Evolutionary conservation across 177 flowering plant genomes (phyloP).

Genomic region (Telopea speciosissima): DNA sequence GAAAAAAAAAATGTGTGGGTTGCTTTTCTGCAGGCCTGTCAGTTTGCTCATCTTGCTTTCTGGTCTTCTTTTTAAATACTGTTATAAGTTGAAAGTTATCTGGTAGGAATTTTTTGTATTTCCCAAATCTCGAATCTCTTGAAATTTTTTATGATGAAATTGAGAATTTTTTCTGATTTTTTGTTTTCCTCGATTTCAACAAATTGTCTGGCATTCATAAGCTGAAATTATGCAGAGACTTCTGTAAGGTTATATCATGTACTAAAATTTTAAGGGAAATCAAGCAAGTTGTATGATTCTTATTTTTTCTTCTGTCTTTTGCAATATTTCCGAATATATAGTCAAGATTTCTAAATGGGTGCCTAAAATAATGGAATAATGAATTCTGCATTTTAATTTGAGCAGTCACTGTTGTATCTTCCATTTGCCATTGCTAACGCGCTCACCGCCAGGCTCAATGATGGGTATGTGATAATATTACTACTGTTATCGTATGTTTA

Average conservation of each 20-base stretch:
- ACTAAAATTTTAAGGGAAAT: too few relatives aligned
- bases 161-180: too few relatives aligned
- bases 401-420: slow-evolving; percentile 80
- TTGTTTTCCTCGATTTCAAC: background rate
- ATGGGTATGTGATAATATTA: slow-evolving; percentile 51
- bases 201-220: too few relatives aligned
- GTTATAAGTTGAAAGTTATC: background rate
- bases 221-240: background rate
- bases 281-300: background rate
- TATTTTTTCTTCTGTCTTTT: background rate
- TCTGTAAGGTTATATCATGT: background rate
- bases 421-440: slow-evolving; percentile 93
- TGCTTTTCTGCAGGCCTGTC: background rate
- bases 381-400: slow-evolving; percentile 13
- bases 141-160: background rate
- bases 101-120: too few relatives aligned
- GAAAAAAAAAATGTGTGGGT: background rate
- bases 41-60: background rate
- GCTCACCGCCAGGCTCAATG: slow-evolving; percentile 78
- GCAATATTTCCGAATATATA: background rate
- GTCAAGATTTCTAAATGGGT: background rate
- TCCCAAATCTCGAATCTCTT: background rate
- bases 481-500: background rate
- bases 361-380: background rate
- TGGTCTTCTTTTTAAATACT: background rate